A percentile compares a stretch with the other conserved stretches of the same genome.
These are phyloP conservation scores for Gymnopilus junonius DNA, from an alignment of 768 basidiomycete genomes.

Conservation along the genomic window DNA sequence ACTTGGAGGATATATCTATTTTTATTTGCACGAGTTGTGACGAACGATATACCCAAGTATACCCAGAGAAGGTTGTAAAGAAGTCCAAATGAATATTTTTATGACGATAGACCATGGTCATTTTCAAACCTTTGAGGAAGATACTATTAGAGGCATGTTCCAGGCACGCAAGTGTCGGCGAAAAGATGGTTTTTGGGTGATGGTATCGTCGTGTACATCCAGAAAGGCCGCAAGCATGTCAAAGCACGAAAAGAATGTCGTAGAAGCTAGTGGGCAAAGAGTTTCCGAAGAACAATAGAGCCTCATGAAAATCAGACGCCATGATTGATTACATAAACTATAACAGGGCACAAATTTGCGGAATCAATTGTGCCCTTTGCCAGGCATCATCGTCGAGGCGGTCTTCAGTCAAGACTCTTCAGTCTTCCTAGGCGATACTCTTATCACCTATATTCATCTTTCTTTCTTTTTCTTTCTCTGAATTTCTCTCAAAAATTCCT, in stretches of 20 bases:
- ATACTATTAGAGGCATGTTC: no score
- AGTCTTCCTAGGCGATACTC: conserved; percentile 1
- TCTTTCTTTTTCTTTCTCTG: conserved; percentile 16
- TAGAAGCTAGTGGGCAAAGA: not conserved
- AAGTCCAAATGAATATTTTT: not conserved
- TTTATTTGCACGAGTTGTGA: not conserved
- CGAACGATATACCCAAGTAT: conserved; percentile 6
- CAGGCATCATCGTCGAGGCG: conserved; percentile 32
- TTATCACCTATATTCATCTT: conserved; percentile 3
- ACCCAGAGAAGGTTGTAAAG: conserved; percentile 3
- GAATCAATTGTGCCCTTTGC: conserved; percentile 24
- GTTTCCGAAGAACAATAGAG: not conserved
- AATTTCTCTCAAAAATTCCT: conserved; percentile 16
- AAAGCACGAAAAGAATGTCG: not conserved
- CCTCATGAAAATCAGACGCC: not conserved
- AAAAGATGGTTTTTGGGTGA: no score
- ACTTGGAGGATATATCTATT: conserved; percentile 13
- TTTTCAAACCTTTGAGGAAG: no score
- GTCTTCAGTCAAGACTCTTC: conserved; percentile 25
- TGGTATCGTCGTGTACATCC: no score
- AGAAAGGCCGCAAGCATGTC: no score
- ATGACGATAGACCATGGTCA: not conserved
- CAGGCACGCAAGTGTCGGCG: no score
- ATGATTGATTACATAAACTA: conserved; percentile 19
- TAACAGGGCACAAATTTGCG: conserved; percentile 6